phyloP scores from a whole-genome alignment of 2,329 filamentous ascomycete genomes.

The Cytospora piceae region DNA sequence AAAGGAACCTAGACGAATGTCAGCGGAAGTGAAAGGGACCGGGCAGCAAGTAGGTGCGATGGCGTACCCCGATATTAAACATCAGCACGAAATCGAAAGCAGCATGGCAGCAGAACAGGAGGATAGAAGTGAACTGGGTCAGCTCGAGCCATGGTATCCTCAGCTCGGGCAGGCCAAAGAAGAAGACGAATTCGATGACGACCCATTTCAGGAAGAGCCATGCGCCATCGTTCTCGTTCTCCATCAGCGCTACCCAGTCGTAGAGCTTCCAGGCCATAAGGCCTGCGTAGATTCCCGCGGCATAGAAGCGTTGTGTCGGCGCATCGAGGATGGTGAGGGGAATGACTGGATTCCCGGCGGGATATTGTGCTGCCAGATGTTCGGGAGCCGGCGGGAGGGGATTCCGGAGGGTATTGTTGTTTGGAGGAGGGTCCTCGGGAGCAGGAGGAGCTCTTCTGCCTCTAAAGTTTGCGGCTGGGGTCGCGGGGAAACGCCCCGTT shows the following conservation, averaged over 20 bases:
- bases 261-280: slow-evolving; percentile 84
- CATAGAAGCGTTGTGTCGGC: slow-evolving; percentile 87
- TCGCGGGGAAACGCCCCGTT: slow-evolving; percentile 29
- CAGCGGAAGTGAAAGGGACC: slow-evolving; percentile 15
- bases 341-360: slow-evolving; percentile 66
- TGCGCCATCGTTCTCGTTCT: slow-evolving; percentile 85
- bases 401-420: background rate
- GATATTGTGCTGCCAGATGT: slow-evolving; percentile 46
- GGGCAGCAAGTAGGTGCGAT: background rate
- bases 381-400: slow-evolving; percentile 44
- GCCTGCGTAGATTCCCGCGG: slow-evolving; percentile 75
- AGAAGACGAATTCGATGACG: slow-evolving; percentile 79
- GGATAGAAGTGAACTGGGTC: slow-evolving; percentile 72
- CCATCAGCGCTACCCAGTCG: slow-evolving; percentile 78
- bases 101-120: slow-evolving; percentile 73
- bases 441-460: slow-evolving; percentile 29
- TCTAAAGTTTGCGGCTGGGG: slow-evolving; percentile 30
- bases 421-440: slow-evolving; percentile 16
- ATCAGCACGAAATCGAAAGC: slow-evolving; percentile 83
- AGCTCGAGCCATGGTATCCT: slow-evolving; percentile 97
- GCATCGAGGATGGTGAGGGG: slow-evolving; percentile 82
- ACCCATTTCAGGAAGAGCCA: slow-evolving; percentile 95
- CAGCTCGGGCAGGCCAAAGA: slow-evolving; percentile 84
- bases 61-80: slow-evolving; percentile 80
- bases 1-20: slow-evolving; percentile 65